Evolutionary conservation across 345 rosid species (phyloP).

Genomic region (Eucalyptus curtisii): DNA sequence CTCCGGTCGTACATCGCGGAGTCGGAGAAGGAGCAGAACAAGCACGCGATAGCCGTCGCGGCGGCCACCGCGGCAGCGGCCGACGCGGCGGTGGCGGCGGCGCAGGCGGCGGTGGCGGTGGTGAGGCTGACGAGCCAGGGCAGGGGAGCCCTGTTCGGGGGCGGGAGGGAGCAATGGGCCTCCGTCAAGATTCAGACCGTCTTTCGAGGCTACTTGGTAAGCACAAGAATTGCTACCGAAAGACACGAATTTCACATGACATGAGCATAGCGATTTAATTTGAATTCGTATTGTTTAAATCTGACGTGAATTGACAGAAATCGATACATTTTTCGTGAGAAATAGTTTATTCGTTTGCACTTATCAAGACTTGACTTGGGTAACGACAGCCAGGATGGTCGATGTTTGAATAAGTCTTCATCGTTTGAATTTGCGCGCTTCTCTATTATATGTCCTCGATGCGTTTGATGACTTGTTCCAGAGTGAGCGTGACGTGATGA

Average conservation of each 20-base stretch:
- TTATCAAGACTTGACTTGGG: background rate
- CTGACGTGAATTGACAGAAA: background rate
- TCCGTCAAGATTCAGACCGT: slow-evolving; percentile 47
- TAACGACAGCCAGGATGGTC: background rate
- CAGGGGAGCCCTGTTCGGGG: slow-evolving; percentile 11
- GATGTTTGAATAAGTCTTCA: background rate
- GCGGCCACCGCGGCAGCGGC: slow-evolving; percentile 50
- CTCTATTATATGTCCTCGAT: background rate
- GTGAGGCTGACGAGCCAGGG: slow-evolving; percentile 43
- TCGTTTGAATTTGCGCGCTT: background rate
- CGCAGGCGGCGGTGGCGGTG: slow-evolving; percentile 48
- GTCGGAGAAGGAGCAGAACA: slow-evolving; percentile 46
- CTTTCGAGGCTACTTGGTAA: slow-evolving; percentile 66
- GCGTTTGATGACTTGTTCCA: background rate
- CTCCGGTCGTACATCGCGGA: slow-evolving; percentile 25
- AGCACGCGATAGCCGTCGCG: slow-evolving; percentile 53
- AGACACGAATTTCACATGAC: background rate
- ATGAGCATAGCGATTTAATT: background rate
- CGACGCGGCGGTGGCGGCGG: slow-evolving; percentile 51
- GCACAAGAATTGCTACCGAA: background rate
- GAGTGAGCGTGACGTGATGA: background rate
- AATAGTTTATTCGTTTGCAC: background rate
- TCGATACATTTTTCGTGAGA: background rate
- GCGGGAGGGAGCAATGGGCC: slow-evolving; percentile 30
- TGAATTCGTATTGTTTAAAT: background rate